Percentiles rank a stretch among this genome's conserved stretches.
Evolutionary conservation across 768 basidiomycete species (phyloP).

Genomic region (Postia placenta): DNA sequence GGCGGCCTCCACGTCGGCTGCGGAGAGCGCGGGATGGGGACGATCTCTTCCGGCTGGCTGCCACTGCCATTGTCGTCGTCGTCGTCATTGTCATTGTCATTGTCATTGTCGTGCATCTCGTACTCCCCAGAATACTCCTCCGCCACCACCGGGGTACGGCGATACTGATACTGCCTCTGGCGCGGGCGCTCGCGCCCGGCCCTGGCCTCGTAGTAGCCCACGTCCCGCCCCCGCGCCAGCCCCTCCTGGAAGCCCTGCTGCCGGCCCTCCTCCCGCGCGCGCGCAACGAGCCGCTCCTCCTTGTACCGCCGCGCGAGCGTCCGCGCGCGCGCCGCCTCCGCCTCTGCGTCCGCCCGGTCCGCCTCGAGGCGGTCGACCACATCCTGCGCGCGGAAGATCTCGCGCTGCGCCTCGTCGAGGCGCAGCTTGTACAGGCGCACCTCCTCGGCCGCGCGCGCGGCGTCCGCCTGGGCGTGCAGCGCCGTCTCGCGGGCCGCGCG

Average conservation of each 20-base stretch:
- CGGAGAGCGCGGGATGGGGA: conserved; percentile 1
- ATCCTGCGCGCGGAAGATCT: conserved; percentile 62
- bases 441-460: conserved; percentile 49
- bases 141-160: conserved; percentile 5
- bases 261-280: conserved; percentile 61
- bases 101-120: neutral
- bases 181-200: conserved; percentile 1
- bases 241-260: conserved; percentile 56
- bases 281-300: conserved; percentile 44
- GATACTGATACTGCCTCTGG: too few relatives aligned
- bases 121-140: conserved; percentile 15
- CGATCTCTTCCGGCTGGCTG: conserved; percentile 1
- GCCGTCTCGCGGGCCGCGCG: conserved; percentile 55
- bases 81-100: neutral
- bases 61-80: neutral
- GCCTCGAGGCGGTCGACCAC: conserved; percentile 55
- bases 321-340: conserved; percentile 51
- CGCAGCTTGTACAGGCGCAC: conserved; percentile 55
- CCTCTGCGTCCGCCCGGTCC: conserved; percentile 54
- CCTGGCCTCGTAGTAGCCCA: conserved; percentile 32
- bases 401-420: conserved; percentile 58
- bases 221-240: conserved; percentile 38
- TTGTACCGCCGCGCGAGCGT: conserved; percentile 47
- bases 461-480: conserved; percentile 49
- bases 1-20: conserved; percentile 5